Evolutionary conservation across 1,284 basidiomycete species (phyloP).

Genomic region (Irpex sp.): DNA sequence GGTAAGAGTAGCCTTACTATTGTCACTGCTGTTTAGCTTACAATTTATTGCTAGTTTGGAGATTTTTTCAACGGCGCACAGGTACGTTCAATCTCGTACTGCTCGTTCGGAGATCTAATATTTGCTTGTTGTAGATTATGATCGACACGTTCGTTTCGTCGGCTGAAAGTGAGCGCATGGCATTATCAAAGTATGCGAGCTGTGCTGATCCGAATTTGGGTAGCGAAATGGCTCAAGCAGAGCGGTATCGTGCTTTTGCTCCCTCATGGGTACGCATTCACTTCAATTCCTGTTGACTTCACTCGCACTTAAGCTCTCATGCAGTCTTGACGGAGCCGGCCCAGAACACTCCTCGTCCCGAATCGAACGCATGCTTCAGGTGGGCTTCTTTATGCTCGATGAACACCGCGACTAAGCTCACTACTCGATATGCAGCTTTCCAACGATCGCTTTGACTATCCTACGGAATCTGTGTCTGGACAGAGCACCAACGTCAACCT

Average conservation of each 20-base stretch:
- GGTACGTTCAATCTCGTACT: slow-evolving; percentile 26
- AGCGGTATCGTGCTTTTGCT: slow-evolving; percentile 85
- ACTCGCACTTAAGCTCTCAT: neutral
- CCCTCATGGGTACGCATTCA: slow-evolving; percentile 54
- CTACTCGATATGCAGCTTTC: slow-evolving; percentile 47
- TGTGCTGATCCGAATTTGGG: neutral
- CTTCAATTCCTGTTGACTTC: slow-evolving; percentile 3
- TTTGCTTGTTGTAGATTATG: slow-evolving; percentile 47
- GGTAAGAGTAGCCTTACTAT: slow-evolving; percentile 30
- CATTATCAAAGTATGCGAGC: neutral
- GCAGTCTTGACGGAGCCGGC: slow-evolving; percentile 79
- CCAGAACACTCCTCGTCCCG: slow-evolving; percentile 88
- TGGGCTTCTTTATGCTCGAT: slow-evolving; percentile 22
- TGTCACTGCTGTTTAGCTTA: too few species aligned
- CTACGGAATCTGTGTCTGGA: slow-evolving; percentile 29
- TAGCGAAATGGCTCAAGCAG: slow-evolving; percentile 93
- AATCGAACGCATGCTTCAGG: slow-evolving; percentile 84
- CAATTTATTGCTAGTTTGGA: slow-evolving; percentile 52
- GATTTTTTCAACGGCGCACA: slow-evolving; percentile 91
- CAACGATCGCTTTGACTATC: slow-evolving; percentile 54
- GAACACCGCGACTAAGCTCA: neutral
- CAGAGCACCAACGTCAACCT: slow-evolving; percentile 63
- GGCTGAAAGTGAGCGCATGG: slow-evolving; percentile 61
- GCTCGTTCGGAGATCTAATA: neutral
- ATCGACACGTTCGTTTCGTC: slow-evolving; percentile 87